Base-by-base conservation (phyloP, 169 alveolate genomes). In the Plasmodium gonderi region DNA sequence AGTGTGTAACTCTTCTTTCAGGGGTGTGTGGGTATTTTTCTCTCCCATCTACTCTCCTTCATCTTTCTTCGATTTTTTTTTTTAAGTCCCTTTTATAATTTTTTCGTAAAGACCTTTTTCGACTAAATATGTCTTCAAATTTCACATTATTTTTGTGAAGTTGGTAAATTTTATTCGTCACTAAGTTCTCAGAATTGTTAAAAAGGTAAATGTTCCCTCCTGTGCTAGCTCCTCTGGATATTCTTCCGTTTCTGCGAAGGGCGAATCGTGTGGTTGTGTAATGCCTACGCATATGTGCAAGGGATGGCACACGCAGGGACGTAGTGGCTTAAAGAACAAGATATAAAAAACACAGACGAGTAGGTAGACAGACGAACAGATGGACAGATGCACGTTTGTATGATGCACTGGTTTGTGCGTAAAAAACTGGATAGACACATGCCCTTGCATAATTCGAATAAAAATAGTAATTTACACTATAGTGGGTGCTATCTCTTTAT, bases 71-170 rank as follows among this genome's bases (percentile, higher is more conserved):
- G 67, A 60, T 36, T 83, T 80, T 80, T 83, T 69, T 23, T 80
- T 83, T 69, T 23, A 83, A 49, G 12, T 72, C 78, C 44, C 76
- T 83, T 72, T 83, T 83, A 83, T 69, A 83, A 83, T 83, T 83
- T 60, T 83, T 83, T 72, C 92, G 79, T 64, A 83, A 83, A 11
- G 92, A 83, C 77, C 92, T 68, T 83, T 83, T 83, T 54, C 92
- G 54, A 49, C 92, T 83, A 74, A 83, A 72, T 23, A 83, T 69
- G 38, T 83, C 92, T 74, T 83, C 92, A 83, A 83, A 83, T 72
- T 69, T 83, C 42, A 83, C 72, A 40, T 83, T 83, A 45, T 83
- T 83, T 83, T 83, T 83, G 45, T 83, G 92, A 51, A 83, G 76
- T 54, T 83, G 65, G 77, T 83, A 83, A 31, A 83, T 83, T 72